phyloP scores from a whole-genome alignment of 257 asterid species.

The Petrea volubilis region DNA sequence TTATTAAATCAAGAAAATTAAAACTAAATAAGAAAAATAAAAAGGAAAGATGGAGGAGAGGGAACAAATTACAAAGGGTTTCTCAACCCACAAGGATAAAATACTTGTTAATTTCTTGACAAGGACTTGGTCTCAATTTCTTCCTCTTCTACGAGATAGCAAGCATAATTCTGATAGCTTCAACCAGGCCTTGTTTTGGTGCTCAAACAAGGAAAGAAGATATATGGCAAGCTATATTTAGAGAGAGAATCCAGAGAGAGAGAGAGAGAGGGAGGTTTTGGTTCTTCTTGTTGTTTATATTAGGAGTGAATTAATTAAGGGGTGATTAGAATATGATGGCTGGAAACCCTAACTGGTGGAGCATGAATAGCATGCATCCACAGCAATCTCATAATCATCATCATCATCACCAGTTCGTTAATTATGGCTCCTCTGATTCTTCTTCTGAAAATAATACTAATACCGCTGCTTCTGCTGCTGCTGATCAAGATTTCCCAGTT shows the following conservation, averaged over 20 bases:
- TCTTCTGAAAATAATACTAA: conserved; percentile 13
- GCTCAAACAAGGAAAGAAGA: conserved; percentile 27
- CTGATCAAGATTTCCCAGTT: conserved; percentile 43
- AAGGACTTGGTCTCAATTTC: conserved; percentile 38
- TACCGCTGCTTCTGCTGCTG: conserved; percentile 12
- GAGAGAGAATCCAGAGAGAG: background rate
- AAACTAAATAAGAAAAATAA: background rate
- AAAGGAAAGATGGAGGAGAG: conserved; percentile 25
- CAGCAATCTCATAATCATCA: conserved; percentile 9
- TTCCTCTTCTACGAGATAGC: conserved; percentile 38
- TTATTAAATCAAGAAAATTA: background rate
- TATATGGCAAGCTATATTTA: background rate
- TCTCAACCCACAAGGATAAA: conserved; percentile 54
- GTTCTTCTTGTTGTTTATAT: background rate
- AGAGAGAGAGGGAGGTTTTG: background rate
- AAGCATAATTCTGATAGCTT: conserved; percentile 38
- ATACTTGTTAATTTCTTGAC: conserved; percentile 41
- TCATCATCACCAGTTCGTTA: conserved; percentile 16
- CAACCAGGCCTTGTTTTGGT: conserved; percentile 32
- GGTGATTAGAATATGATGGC: conserved; percentile 57
- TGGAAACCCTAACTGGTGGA: conserved; percentile 98
- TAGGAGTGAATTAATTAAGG: background rate
- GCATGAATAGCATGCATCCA: conserved; percentile 74
- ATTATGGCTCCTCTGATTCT: conserved; percentile 32
- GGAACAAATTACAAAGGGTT: conserved; percentile 31